These are phyloP conservation scores for Ophiostoma sp. DNA, from an alignment of 2,329 filamentous ascomycete genomes.

Conservation along the genomic window DNA sequence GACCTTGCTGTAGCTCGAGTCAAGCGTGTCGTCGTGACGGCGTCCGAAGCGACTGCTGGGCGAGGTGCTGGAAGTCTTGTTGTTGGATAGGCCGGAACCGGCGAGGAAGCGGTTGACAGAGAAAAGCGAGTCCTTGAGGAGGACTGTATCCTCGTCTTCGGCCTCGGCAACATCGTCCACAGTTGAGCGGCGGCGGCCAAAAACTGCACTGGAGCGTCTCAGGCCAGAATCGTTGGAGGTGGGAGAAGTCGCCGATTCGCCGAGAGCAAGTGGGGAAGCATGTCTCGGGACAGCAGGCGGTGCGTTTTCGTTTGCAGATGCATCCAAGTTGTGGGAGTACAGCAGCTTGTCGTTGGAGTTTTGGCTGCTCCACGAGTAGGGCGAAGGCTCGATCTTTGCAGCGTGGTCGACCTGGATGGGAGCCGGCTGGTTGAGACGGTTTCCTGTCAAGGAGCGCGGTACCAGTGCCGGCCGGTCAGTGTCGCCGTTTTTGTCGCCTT, in stretches of 20 bases:
- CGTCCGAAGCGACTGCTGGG: slow-evolving; percentile 34
- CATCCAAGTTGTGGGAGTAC: slow-evolving; percentile 33
- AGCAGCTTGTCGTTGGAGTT: slow-evolving; percentile 47
- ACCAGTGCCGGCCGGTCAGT: slow-evolving; percentile 31
- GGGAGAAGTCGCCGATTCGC: slow-evolving; percentile 28
- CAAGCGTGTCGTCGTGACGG: slow-evolving; percentile 38
- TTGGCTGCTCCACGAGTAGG: slow-evolving; percentile 49
- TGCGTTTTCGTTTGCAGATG: slow-evolving; percentile 36
- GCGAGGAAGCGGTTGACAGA: slow-evolving; percentile 44
- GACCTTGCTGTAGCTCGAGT: slow-evolving; percentile 29
- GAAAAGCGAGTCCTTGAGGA: slow-evolving; percentile 49
- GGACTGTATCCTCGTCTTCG: slow-evolving; percentile 49
- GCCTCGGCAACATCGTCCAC: slow-evolving; percentile 30
- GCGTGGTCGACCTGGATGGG: slow-evolving; percentile 45
- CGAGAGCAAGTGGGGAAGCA: slow-evolving; percentile 30
- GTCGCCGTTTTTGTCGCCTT: background rate
- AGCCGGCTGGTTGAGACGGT: slow-evolving; percentile 42
- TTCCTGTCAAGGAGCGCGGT: slow-evolving; percentile 43
- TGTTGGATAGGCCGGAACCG: slow-evolving; percentile 19
- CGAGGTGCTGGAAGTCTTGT: background rate
- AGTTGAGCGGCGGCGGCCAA: slow-evolving; percentile 31
- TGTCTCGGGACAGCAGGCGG: slow-evolving; percentile 42
- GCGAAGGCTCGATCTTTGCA: slow-evolving; percentile 43
- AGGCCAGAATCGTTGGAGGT: slow-evolving; percentile 31
- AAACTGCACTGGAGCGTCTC: slow-evolving; percentile 31